Base-by-base conservation (phyloP, 2,329 filamentous ascomycete species). In the Cercospora berteroae region DNA sequence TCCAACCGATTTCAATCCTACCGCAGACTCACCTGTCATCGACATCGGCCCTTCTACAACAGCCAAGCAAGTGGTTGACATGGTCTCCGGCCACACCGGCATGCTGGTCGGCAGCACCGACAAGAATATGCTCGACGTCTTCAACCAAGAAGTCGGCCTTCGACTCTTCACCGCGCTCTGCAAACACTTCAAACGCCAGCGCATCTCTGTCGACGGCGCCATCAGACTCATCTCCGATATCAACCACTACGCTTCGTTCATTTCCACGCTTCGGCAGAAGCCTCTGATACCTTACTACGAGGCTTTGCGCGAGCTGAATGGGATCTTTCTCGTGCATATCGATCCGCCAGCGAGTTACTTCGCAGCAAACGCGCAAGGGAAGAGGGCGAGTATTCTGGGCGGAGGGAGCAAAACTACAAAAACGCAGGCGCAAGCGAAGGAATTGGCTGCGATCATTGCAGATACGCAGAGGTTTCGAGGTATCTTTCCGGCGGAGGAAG, bases 111-210 rank as follows among this genome's bases (percentile, higher is more conserved):
- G 95, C 69, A 96, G 92, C 77, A 98, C 94, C 1, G 95, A 99
- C 78, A 99, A 99, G 83, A 94, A 92, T 69, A 96, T 97, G 85
- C 89, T 99, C 27, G 95, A 99, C 77, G 95, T 99, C 13, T 99
- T 99, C 84, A 97, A 97, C 79, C 93, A 95, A 80, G 95, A 99
- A 81, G 94, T 99, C 27, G 95, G 95, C 0, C 86, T 97, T 70
- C 90, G 95, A 27, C 86, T 99, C 62, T 99, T 98, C 81, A 89
- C 90, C 20, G 91, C 92, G 18, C 84, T 99, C 60, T 97, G 94
- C 85, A 99, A 99, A 81, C 95, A 99, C 80, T 86, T 99, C 72
- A 99, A 99, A 83, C 90, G 94, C 9, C 95, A 98, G 83, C 90
- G 95, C 65, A 88, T 99, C 80, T 94, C 90, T 77, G 92, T 93